These are phyloP conservation scores for Tolypocladium amazonense DNA, from an alignment of 2,329 filamentous ascomycete genomes.

Conservation along the genomic window DNA sequence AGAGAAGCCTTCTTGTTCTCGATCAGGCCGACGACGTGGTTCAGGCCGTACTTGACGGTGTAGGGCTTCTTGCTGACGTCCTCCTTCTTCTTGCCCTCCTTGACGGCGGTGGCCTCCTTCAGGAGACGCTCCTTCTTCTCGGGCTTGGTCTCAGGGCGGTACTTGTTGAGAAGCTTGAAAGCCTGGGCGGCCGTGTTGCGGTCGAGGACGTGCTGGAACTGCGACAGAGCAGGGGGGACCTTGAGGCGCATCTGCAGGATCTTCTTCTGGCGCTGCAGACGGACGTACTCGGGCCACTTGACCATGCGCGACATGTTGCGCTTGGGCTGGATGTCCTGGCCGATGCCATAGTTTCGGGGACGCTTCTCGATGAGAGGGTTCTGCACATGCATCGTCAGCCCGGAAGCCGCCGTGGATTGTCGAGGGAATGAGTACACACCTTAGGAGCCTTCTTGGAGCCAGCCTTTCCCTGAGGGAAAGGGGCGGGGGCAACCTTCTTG, in stretches of 20 bases:
- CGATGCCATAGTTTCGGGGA: slow-evolving; percentile 94
- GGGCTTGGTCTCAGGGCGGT: slow-evolving; percentile 96
- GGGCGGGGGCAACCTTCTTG: slow-evolving; percentile 97
- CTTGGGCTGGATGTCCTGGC: slow-evolving; percentile 95
- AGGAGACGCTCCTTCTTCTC: slow-evolving; percentile 99
- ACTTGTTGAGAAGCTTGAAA: slow-evolving; percentile 99
- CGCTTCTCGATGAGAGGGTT: slow-evolving; percentile 99
- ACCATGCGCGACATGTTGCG: slow-evolving; percentile 97
- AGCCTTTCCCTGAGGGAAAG: slow-evolving; percentile 92
- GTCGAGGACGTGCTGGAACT: slow-evolving; percentile 97
- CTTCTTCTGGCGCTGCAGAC: slow-evolving; percentile 88
- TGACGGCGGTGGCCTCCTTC: slow-evolving; percentile 95
- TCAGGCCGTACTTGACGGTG: slow-evolving; percentile 98
- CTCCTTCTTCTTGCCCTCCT: slow-evolving; percentile 99
- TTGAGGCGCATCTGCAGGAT: slow-evolving; percentile 98
- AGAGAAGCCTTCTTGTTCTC: slow-evolving; percentile 99
- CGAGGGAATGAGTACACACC: slow-evolving; percentile 49
- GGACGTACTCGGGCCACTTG: slow-evolving; percentile 99
- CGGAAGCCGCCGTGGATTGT: background rate
- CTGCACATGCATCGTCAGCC: slow-evolving; percentile 32
- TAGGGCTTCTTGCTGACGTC: slow-evolving; percentile 99
- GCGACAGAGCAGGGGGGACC: slow-evolving; percentile 92
- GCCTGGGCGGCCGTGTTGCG: slow-evolving; percentile 93
- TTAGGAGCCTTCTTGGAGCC: slow-evolving; percentile 88
- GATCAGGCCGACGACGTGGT: slow-evolving; percentile 95